Evolutionary conservation across 768 basidiomycete genomes (phyloP).

Genomic region (Russula lepida): DNA sequence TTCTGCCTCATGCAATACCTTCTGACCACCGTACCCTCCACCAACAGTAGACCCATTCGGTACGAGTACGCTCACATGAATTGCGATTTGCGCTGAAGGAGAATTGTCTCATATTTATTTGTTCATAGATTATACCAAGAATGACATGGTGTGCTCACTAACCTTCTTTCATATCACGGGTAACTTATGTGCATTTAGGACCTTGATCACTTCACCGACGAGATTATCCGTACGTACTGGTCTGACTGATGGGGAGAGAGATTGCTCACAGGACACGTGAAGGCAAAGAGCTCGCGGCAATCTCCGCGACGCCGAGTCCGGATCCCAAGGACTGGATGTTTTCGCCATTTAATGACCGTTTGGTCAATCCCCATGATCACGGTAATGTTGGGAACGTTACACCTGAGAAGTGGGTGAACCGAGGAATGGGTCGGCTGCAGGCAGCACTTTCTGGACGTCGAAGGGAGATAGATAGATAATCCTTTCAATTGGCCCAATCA

Average conservation of each 20-base stretch:
- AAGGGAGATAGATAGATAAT: background rate
- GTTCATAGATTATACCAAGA: conserved; percentile 51
- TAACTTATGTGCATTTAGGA: conserved; percentile 32
- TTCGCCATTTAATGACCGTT: conserved; percentile 46
- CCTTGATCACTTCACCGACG: conserved; percentile 62
- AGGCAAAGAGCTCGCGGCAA: conserved; percentile 54
- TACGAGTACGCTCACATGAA: conserved; percentile 19
- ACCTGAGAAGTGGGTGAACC: conserved; percentile 50
- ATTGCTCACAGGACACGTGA: conserved; percentile 6
- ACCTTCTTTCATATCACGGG: conserved; percentile 4
- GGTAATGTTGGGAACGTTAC: conserved; percentile 36
- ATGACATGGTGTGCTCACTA: conserved; percentile 46
- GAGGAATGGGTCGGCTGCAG: conserved; percentile 41
- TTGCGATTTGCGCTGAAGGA: conserved; percentile 6
- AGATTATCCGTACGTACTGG: conserved; percentile 48
- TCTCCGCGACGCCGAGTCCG: conserved; percentile 53
- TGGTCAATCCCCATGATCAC: conserved; percentile 35
- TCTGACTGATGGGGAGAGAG: background rate
- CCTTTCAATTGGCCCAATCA: background rate
- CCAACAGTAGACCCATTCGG: conserved; percentile 44
- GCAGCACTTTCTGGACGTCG: conserved; percentile 19
- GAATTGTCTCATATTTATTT: too few species aligned
- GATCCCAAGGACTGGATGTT: conserved; percentile 55
- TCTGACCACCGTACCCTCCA: conserved; percentile 7
- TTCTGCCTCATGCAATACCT: conserved; percentile 1